A percentile compares a stretch with the other conserved stretches of the same genome.
These are phyloP conservation scores for Cyberlindnera maritima DNA, from an alignment of 805 yeast species.

Conservation along the genomic window DNA sequence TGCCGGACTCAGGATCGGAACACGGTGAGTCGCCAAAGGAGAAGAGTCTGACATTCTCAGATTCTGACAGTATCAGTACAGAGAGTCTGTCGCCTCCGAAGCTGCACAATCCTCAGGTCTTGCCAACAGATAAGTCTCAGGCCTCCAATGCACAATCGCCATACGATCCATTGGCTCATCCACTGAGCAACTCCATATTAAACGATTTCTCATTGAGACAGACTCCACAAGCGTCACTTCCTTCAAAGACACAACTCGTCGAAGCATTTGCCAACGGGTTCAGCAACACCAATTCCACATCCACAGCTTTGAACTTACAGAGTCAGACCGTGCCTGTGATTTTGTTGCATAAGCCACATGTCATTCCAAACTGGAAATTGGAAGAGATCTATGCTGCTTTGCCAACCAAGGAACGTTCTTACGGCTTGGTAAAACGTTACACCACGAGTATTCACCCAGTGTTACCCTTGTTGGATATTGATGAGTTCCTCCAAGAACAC, in stretches of 20 bases:
- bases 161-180: slow-evolving; percentile 10
- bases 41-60: slow-evolving; percentile 23
- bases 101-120: slow-evolving; percentile 24
- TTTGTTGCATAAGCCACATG: slow-evolving; percentile 24
- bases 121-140: slow-evolving; percentile 23
- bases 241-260: slow-evolving; percentile 13
- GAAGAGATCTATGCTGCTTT: slow-evolving; percentile 40
- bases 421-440: slow-evolving; percentile 46
- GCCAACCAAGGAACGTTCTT: slow-evolving; percentile 45
- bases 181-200: slow-evolving; percentile 20
- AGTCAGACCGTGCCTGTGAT: slow-evolving; percentile 26
- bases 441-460: slow-evolving; percentile 52
- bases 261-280: slow-evolving; percentile 13
- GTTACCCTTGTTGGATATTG: slow-evolving; percentile 49
- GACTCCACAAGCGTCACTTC: slow-evolving; percentile 20
- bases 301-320: slow-evolving; percentile 21
- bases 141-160: slow-evolving; percentile 2
- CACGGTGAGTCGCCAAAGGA: slow-evolving; percentile 21
- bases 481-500: slow-evolving; percentile 43
- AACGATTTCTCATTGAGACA: slow-evolving; percentile 24
- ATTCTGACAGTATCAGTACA: slow-evolving; percentile 26
- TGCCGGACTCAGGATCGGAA: slow-evolving; percentile 14
- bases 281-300: slow-evolving; percentile 9
- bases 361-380: slow-evolving; percentile 26
- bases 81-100: slow-evolving; percentile 30